Conservation (phyloP, 306 rosid genomes). For the Vigna trinervia region DNA sequence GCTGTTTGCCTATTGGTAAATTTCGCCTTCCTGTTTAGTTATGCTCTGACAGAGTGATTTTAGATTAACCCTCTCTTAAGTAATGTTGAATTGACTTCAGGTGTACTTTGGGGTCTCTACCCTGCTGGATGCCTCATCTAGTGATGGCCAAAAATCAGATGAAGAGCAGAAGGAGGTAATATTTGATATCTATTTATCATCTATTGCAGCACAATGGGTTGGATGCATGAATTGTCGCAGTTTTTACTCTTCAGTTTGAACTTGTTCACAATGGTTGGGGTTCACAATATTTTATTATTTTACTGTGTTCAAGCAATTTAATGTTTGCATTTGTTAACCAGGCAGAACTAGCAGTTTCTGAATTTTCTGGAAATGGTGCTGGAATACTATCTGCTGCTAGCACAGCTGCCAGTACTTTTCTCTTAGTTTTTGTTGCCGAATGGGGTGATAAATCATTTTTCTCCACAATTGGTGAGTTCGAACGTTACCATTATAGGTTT, state of each 20-base stretch:
- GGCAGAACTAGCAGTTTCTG: slow-evolving; percentile 97
- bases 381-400: slow-evolving; percentile 84
- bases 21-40: slow-evolving; percentile 33
- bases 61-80: slow-evolving; percentile 18
- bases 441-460: slow-evolving; percentile 99
- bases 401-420: slow-evolving; percentile 79
- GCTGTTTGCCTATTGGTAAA: slow-evolving; percentile 91
- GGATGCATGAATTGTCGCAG: slow-evolving; percentile 11
- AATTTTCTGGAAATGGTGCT: slow-evolving; percentile 85
- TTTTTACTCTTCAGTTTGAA: slow-evolving; percentile 26
- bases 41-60: slow-evolving; percentile 38
- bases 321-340: slow-evolving; percentile 57
- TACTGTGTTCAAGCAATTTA: slow-evolving; percentile 10
- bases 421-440: slow-evolving; percentile 92
- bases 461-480: slow-evolving; percentile 87
- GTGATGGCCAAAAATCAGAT: slow-evolving; percentile 77
- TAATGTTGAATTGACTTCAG: slow-evolving; percentile 52
- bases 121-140: slow-evolving; percentile 84
- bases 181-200: slow-evolving; percentile 31
- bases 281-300: slow-evolving; percentile 5
- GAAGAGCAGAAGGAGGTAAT: slow-evolving; percentile 97
- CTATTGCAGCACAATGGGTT: slow-evolving; percentile 23
- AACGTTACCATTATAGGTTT: slow-evolving; percentile 29
- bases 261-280: slow-evolving; percentile 10
- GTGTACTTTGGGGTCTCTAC: slow-evolving; percentile 96